A percentile compares a stretch with the other conserved stretches of the same genome.
Conservation (phyloP, 352 stramenopile species). For the Phytopythium aichiense region DNA sequence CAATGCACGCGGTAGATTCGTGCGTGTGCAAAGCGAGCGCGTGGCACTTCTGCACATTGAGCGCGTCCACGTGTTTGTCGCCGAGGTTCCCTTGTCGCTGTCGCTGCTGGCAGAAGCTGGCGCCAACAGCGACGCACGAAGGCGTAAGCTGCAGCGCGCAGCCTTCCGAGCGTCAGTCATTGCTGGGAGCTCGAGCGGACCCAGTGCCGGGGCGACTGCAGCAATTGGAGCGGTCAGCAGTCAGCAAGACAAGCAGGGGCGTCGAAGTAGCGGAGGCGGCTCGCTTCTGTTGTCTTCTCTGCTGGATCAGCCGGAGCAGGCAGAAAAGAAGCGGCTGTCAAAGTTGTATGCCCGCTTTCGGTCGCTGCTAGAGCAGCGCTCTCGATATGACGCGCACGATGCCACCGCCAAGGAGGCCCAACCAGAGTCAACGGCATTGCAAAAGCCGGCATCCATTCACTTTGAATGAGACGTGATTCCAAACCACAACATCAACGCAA, state of each 20-base stretch:
- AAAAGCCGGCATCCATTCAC: not conserved
- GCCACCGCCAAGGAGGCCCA: not conserved
- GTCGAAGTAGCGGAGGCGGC: slow-evolving; percentile 3
- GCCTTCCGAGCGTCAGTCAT: slow-evolving; percentile 58
- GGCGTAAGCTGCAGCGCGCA: slow-evolving; percentile 40
- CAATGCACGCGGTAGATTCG: slow-evolving; percentile 52
- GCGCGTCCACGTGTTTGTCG: slow-evolving; percentile 46
- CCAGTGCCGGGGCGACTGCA: not conserved
- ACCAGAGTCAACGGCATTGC: not conserved
- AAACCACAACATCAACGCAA: too few species aligned
- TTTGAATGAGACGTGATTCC: not conserved
- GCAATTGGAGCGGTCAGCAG: not conserved
- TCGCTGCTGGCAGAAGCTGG: slow-evolving; percentile 15
- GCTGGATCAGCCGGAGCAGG: slow-evolving; percentile 37
- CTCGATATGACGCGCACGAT: slow-evolving; percentile 30
- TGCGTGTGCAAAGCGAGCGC: slow-evolving; percentile 48
- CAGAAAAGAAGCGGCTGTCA: slow-evolving; percentile 54
- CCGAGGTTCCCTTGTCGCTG: slow-evolving; percentile 15
- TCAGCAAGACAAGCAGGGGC: not conserved
- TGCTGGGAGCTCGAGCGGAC: slow-evolving; percentile 11
- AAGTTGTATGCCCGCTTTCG: slow-evolving; percentile 63
- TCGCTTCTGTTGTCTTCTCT: slow-evolving; percentile 16
- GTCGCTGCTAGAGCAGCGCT: slow-evolving; percentile 42
- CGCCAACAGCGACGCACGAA: slow-evolving; percentile 12
- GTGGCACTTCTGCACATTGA: slow-evolving; percentile 57